A percentile compares a stretch with the other conserved stretches of the same genome.
These are phyloP conservation scores for Amoebophrya sp. DNA, from an alignment of 169 alveolate genomes.

Conservation along the genomic window DNA sequence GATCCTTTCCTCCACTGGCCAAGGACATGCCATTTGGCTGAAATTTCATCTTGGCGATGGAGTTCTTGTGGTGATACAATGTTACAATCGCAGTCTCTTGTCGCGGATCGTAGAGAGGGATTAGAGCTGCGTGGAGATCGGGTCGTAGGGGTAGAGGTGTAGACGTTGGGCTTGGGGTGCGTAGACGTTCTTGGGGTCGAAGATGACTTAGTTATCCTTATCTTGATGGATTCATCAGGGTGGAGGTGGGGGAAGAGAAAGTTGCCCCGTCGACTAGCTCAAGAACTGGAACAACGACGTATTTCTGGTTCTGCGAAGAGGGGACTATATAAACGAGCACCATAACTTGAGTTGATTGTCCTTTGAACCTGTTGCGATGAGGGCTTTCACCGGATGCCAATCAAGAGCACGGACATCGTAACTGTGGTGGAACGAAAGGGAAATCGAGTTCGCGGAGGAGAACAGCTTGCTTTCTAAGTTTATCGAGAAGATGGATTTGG, in stretches of 20 bases:
- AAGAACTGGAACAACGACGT: no score
- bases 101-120: conserved; percentile 25
- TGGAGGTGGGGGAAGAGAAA: no score
- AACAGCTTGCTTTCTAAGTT: not conserved
- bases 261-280: no score
- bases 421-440: not conserved
- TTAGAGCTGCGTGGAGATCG: no score
- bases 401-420: not conserved
- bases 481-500: not conserved
- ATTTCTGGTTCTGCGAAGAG: no score
- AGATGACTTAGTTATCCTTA: no score
- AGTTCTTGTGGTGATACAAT: not conserved
- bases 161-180: no score
- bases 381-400: not conserved
- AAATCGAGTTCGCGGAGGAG: no score
- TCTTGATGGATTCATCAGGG: no score
- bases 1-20: not conserved
- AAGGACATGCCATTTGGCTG: not conserved
- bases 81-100: not conserved
- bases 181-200: no score
- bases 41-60: not conserved
- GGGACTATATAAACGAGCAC: no score
- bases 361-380: not conserved
- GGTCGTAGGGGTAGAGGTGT: no score
- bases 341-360: not conserved